Conservation (phyloP, 176 grass and related monocot species). For the Hyparrhenia diplandra region DNA sequence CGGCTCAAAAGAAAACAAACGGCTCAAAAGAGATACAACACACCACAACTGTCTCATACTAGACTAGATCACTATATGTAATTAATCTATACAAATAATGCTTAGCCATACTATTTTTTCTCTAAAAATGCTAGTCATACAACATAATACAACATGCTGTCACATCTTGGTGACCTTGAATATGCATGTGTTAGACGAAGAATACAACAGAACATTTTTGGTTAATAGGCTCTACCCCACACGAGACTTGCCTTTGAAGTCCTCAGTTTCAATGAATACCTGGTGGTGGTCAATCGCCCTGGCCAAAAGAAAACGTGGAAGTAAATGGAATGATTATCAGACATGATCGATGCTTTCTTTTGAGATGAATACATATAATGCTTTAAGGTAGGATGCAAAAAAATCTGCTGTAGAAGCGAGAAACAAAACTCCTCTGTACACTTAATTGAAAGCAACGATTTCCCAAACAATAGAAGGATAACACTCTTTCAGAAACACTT, state of each 20-base stretch:
- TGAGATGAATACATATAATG: neutral
- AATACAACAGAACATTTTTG: neutral
- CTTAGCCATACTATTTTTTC: neutral
- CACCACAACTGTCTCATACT: neutral
- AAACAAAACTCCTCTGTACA: neutral
- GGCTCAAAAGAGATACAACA: neutral
- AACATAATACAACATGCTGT: conserved; percentile 21
- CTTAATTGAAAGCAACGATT: too few relatives aligned
- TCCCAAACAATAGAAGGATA: neutral
- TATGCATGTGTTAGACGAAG: neutral
- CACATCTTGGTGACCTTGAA: neutral
- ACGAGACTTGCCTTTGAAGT: conserved; percentile 5
- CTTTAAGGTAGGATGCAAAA: neutral
- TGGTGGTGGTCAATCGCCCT: conserved; percentile 37
- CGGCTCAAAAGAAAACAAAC: too few relatives aligned
- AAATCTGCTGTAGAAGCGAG: neutral
- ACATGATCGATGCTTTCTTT: neutral
- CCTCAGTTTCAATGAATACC: conserved; percentile 35
- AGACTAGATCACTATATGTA: neutral
- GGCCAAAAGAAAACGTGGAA: conserved; percentile 9
- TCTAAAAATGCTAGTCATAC: conserved; percentile 1
- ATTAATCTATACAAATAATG: conserved; percentile 5
- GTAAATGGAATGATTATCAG: conserved; percentile 4
- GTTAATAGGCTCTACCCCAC: conserved; percentile 6
- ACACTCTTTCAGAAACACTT: neutral